Base-by-base conservation (phyloP, 768 basidiomycete species). In the Chalciporus chontae region DNA sequence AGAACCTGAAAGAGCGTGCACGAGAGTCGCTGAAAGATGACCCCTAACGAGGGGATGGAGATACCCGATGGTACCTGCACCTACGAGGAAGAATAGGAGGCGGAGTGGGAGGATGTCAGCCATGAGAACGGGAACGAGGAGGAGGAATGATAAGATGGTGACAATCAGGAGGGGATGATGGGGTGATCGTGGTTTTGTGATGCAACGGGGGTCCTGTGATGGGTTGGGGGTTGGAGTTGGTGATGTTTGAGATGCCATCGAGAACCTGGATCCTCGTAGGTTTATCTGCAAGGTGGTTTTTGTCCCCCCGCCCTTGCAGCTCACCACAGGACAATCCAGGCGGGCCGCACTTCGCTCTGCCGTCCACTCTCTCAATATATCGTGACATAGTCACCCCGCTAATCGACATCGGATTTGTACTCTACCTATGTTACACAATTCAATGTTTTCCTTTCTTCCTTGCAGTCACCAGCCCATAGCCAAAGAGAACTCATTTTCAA, bases 21-120 rank as follows among this genome's bases (percentile, higher is more conserved):
- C 15, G 5, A 34, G 32, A 7, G 32, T 15, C 14, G 32, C 32
- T n/a, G 32, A 34, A 15, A 34, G 32, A 14, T 5, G 32, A 2
- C 40, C 40, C 24, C 40, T 42, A 15, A 42, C 24, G 18, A n/a
- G 26, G n/a, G 40, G 40, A 27, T 42, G 40, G 8, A 26, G 15
- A 9, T 24, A 42, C 14, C 40, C 32, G 32, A 60, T 51, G 8
- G 43, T 40, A 8, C 61, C 61, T 9, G 51, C 45, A 0, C 63
- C 63, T 0, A 43, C 50, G 7, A 65, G 21, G 40, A 85, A 74
- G 42, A 71, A 74, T 1, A 76, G 64, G 7, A 71, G 52, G 15
- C 79, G 76, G 5, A 78, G 61, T 2, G 81, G 79, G 53, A 84
- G 77, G 8, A 59, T 27, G 0, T 78, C 54, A 10, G 48, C 24